These are phyloP conservation scores for Ambrosiella xylebori DNA, from an alignment of 2,329 filamentous ascomycete species.

Conservation along the genomic window DNA sequence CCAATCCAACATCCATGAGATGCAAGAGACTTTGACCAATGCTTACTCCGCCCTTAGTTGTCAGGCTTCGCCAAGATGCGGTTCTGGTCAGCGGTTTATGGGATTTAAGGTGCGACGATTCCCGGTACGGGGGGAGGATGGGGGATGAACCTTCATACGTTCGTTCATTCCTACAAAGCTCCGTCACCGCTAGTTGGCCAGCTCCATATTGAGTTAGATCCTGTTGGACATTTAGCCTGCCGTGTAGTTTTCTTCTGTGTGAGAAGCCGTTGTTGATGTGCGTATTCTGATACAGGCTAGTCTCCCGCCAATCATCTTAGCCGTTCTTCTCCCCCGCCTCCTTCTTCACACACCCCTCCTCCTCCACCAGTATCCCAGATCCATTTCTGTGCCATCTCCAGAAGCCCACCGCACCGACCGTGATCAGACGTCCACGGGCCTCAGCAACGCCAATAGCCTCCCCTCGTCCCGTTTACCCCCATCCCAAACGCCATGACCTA, in stretches of 20 bases:
- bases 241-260: too few species aligned
- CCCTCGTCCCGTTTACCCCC: neutral
- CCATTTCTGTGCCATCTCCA: neutral
- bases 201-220: neutral
- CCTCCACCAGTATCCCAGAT: too few species aligned
- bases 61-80: neutral
- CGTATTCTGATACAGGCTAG: neutral
- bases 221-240: neutral
- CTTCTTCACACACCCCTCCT: too few species aligned
- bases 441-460: neutral
- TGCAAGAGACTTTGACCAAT: neutral
- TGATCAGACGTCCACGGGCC: slow-evolving; percentile 1
- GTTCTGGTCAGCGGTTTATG: neutral
- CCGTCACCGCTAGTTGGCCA: neutral
- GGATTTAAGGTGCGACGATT: neutral
- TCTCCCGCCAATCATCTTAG: neutral
- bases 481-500: neutral
- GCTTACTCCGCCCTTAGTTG: neutral
- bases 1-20: neutral
- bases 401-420: neutral
- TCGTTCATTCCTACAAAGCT: too few species aligned
- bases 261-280: neutral
- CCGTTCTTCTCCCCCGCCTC: neutral
- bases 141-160: too few species aligned
- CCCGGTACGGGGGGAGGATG: neutral